Evolutionary conservation across 208 protist genomes (phyloP), one percentile per base, ranked within the genome.

Genomic region (Crithidia fasciculata): DNA sequence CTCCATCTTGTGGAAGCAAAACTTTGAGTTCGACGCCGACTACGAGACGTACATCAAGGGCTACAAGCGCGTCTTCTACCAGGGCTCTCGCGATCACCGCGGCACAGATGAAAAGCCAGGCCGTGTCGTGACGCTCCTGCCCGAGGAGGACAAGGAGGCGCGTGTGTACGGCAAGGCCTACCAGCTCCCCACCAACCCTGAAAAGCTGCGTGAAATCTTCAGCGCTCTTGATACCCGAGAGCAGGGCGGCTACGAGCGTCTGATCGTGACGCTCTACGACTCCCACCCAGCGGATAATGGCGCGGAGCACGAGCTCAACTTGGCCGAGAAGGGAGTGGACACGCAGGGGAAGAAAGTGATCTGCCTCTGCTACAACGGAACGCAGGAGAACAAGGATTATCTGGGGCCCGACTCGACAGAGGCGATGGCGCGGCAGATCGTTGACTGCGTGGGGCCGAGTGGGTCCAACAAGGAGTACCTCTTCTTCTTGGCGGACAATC

Each of bases 1-100:
- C 54, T 92, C 85, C 55, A 89, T 96, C 62, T 39, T 94, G 59
- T 96, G 89, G 88, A 96, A 96, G 77, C 86, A 93, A 69, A 85
- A 91, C 72, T 96, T 96, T 68, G 84, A 89, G 36, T 95, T 85
- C 73, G 81, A 76, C 6, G 75, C 69, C 50, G 69, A 71, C 61
- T 90, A 92, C 74, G 81, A 88, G 19, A 68, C 76, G 6, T 95
- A 84, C 82, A 85, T 93, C 67, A 86, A 81, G 64, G 91, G 89
- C 41, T 78, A 78, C 66, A 72, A 79, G 57, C 87, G 92, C 28
- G 79, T 92, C 28, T 96, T 96, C 71, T 94, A 91, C 67, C 92
- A 96, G 67, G 86, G 88, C 54, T 91, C 83, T 40, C 63, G 72
- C 9, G 89, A 93, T 55, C 92, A 96, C 84, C 89, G 92, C 57